These are phyloP conservation scores for Sugiyamaella sp. DNA, from an alignment of 1,139 yeast genomes.

Conservation along the genomic window DNA sequence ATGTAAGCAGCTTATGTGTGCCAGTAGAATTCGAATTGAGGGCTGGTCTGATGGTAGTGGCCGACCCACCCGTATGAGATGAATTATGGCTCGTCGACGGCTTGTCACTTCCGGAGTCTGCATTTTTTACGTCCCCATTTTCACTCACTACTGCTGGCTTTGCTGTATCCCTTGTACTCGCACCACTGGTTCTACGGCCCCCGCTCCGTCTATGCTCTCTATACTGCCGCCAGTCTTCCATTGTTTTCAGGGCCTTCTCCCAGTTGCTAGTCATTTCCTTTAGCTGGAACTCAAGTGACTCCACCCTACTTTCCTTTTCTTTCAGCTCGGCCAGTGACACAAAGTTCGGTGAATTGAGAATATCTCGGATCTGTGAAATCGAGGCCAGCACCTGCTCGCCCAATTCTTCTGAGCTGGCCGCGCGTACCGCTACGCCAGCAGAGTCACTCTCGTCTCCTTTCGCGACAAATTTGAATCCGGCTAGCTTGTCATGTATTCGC, in stretches of 20 bases:
- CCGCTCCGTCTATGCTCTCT: conserved; percentile 22
- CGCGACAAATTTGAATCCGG: conserved; percentile 21
- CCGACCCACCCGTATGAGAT: not conserved
- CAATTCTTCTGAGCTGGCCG: conserved; percentile 27
- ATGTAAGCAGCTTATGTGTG: too few relatives aligned
- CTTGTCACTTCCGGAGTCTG: not conserved
- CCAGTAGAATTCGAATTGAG: too few relatives aligned
- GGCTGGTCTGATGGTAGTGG: too few relatives aligned
- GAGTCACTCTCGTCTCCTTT: conserved; percentile 21
- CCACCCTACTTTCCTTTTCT: conserved; percentile 31
- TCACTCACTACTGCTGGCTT: not conserved
- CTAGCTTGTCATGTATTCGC: conserved; percentile 5
- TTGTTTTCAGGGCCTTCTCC: conserved; percentile 37
- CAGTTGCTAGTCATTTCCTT: conserved; percentile 36
- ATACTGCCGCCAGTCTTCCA: conserved; percentile 39
- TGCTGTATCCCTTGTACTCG: not conserved
- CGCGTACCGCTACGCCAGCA: conserved; percentile 29
- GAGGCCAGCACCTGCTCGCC: conserved; percentile 29
- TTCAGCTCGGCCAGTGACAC: conserved; percentile 34
- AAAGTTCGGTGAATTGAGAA: conserved; percentile 33
- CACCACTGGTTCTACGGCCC: not conserved
- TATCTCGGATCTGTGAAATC: conserved; percentile 27
- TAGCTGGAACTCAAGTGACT: conserved; percentile 31
- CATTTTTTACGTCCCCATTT: not conserved
- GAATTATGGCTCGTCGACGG: not conserved